Evolutionary conservation across 208 protist genomes (phyloP), one percentile per base, ranked within the genome.

Genomic region (Trypanosoma rangeli): DNA sequence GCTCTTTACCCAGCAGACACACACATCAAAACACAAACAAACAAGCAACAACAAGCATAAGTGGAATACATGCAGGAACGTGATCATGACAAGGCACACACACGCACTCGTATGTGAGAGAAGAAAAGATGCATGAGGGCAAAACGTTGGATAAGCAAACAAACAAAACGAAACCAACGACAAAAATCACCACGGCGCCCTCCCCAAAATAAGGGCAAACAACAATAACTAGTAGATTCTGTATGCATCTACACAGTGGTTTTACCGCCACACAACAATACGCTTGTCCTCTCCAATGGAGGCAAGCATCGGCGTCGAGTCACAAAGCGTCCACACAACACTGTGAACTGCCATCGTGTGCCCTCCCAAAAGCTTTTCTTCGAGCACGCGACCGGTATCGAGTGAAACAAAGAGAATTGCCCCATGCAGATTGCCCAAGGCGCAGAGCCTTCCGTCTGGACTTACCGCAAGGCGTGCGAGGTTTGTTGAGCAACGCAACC

Each of bases 391-490:
- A 16, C 70, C 60, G 22, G 7, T 33, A 29, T 56, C 49, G 42
- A 83, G 31, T 39, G 24, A 53, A 28, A 76, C 9, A n/a, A 71
- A 56, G 24, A 74, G 26, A 15, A 83, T 42, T 42, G 56, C 46
- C 0, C 78, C 66, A 3, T 69, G 73, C 24, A 72, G 53, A 33
- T 74, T 85, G 10, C 86, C 86, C 1, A 92, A 77, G 5, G 86
- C 86, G 42, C 76, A 82, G 26, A 87, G 49, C 29, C 61, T 73
- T 15, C 72, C 69, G 46, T 76, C 78, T 0, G 77, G 75, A 12
- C 78, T 70, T 52, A 92, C n/a, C 3, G 78, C 70, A 33, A 92
- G 69, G 15, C 86, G 75, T 15, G 81, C 64, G 74, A 81, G 84
- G 79, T 86, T 87, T 73, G 75, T 89, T 44, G 62, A 68, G 49